Evolutionary conservation across 257 asterid genomes (phyloP), one percentile per base, ranked within the genome.

Genomic region (Lithospermum erythrorhizon): DNA sequence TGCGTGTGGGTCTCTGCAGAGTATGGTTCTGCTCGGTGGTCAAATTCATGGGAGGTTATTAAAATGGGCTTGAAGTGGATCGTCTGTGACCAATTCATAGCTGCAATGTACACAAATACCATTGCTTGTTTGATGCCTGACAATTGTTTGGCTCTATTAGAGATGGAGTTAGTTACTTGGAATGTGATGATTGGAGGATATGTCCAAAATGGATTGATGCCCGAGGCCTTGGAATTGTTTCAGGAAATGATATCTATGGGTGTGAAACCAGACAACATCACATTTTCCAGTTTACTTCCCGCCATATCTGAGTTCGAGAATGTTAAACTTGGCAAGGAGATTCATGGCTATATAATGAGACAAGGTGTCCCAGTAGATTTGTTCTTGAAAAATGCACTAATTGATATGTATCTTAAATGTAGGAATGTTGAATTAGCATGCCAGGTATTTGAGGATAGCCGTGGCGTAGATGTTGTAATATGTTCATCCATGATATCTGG

Each of bases 401-500:
- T 88, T 49, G 94, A 86, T 66, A 78, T 76, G 88, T 86, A 91
- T 65, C 86, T 87, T 76, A 91, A 91, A 82, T 82, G 82, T 78
- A 84, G 78, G 74, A 61, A 72, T 65, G 86, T 81, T 69, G 70
- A 66, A 62, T 70, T 73, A 82, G 96, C 94, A 18, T 59, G 82
- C 57, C 76, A 74, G 22, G 68, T 84, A 57, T 87, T 83, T 55
- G 68, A 80, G 57, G 63, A 70, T 71, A 75, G 68, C 81, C 55
- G 83, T 68, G 67, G 52, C 6, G 68, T 82, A 25, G 96, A 91
- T 72, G 60, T 83, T 21, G 98, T 86, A 59, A 75, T 91, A 63
- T 91, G 81, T 70, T 74, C 93, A 21, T 81, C 95, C 53, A 81
- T 91, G 96, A 82, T 91, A 63, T 86, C 96, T 0, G 96, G 98